Evolutionary conservation across 1,139 yeast genomes (phyloP), one percentile per base, ranked within the genome.

Genomic region (Magnusiomyces clavatus): DNA sequence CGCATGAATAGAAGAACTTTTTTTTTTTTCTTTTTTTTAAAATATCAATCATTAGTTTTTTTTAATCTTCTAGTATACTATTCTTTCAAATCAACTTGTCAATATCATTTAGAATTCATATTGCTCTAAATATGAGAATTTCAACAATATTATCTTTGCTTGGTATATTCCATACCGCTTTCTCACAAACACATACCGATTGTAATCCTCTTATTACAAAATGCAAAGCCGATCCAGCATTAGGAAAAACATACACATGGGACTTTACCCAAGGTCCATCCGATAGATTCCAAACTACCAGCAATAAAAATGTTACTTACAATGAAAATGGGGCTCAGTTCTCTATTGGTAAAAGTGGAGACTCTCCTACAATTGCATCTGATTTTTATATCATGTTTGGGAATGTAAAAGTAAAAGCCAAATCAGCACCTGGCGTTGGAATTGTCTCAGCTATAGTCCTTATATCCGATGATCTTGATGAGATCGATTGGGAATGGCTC

Each of bases 301-400:
- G 43, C 31, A 24, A 69, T 1, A 61, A 64, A 34, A 58, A 52
- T 35, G 58, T 70, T 48, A 43, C 62, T 24, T 70, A 69, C 51
- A 57, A 56, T 48, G 68, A 68, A n/a, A 74, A 75, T 37, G 96
- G 96, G 10, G 69, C 82, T n/a, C 65, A 73, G 34, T 67, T 89
- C 57, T 75, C 82, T 1, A 69, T 89, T 52, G 70, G 76, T 2
- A 72, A 82, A 60, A 72, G 82, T 58, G 82, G 75, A 51, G 92
- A 86, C 62, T 83, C 85, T 63, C 96, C 96, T 16, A 77, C 90
- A 2, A 67, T 88, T 51, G 76, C 76, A 59, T 86, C 95, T 12
- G 77, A 83, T 57, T 87, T 86, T 64, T 86, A 86, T 67, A 78
- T 88, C 57, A 85, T 88, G 90, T 88, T 82, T 68, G 96, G 96